A percentile compares a stretch with the other conserved stretches of the same genome.
These are phyloP conservation scores for Trichoderma hamatum DNA, from an alignment of 2,329 filamentous ascomycete species.

Conservation along the genomic window DNA sequence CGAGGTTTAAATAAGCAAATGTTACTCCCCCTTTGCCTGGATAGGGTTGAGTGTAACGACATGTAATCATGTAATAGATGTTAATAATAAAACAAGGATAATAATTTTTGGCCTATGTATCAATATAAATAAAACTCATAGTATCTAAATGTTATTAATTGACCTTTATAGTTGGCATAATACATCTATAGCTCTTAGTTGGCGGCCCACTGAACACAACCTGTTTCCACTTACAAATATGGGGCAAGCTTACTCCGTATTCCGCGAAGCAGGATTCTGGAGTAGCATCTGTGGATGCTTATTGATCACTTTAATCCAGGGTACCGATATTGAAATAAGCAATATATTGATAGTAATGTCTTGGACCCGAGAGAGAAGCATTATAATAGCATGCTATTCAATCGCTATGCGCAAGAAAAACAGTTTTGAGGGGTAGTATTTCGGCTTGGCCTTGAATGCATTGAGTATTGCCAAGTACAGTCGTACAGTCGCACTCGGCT, in stretches of 20 bases:
- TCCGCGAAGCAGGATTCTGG: neutral
- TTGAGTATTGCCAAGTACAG: neutral
- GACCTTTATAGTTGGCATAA: no score
- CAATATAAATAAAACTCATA: no score
- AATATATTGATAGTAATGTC: neutral
- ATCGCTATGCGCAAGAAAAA: neutral
- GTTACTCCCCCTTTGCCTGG: no score
- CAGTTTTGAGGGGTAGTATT: neutral
- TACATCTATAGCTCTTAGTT: neutral
- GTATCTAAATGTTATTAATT: no score
- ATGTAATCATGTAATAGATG: no score
- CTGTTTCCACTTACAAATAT: neutral
- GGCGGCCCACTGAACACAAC: neutral
- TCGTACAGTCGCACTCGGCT: no score
- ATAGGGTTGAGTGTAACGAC: no score
- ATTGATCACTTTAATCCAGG: neutral
- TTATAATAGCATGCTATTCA: neutral
- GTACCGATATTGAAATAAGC: no score
- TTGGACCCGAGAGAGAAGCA: neutral
- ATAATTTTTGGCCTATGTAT: no score
- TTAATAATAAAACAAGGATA: no score
- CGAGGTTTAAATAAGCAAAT: no score
- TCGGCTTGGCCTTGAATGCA: neutral
- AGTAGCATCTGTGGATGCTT: neutral
- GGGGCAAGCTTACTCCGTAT: neutral